phyloP scores from a whole-genome alignment of 192 early-diverging fungal genomes.

The Coemansia pectinata region DNA sequence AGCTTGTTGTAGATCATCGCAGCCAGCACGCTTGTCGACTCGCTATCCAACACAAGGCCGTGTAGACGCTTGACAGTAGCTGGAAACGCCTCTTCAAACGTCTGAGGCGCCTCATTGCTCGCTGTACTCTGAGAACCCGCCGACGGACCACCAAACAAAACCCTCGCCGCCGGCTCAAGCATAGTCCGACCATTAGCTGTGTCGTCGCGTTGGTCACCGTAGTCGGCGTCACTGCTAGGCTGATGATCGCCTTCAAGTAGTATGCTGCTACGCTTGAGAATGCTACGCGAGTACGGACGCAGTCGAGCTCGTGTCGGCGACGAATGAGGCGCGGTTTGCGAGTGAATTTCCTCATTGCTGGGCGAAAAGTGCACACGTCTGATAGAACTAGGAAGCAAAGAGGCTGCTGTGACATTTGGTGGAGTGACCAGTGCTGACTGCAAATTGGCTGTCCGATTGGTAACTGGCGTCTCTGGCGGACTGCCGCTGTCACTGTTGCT shows the following conservation, averaged over 20 bases:
- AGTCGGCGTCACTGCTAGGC: conserved; percentile 14
- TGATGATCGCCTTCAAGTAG: neutral
- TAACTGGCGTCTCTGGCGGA: conserved; percentile 8
- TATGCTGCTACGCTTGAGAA: conserved; percentile 32
- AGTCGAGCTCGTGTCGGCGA: conserved; percentile 40
- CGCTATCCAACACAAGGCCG: neutral
- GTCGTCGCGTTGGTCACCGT: neutral
- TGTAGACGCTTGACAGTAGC: conserved; percentile 6
- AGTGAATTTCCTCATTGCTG: conserved; percentile 37
- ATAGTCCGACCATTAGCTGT: neutral
- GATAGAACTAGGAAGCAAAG: conserved; percentile 8
- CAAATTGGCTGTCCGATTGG: neutral
- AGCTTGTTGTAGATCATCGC: conserved; percentile 26
- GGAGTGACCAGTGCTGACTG: neutral
- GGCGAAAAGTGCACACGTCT: conserved; percentile 52
- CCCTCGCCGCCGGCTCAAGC: conserved; percentile 4
- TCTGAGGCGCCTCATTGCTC: neutral
- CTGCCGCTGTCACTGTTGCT: neutral
- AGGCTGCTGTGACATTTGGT: neutral
- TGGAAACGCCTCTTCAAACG: conserved; percentile 14
- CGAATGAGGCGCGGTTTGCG: conserved; percentile 39
- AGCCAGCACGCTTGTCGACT: neutral
- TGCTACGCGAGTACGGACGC: conserved; percentile 33
- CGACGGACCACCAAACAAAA: conserved; percentile 5
- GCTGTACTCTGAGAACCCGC: neutral